Evolutionary conservation across 306 rosid genomes (phyloP).

Genomic region (Elaeagnus macrophylla): DNA sequence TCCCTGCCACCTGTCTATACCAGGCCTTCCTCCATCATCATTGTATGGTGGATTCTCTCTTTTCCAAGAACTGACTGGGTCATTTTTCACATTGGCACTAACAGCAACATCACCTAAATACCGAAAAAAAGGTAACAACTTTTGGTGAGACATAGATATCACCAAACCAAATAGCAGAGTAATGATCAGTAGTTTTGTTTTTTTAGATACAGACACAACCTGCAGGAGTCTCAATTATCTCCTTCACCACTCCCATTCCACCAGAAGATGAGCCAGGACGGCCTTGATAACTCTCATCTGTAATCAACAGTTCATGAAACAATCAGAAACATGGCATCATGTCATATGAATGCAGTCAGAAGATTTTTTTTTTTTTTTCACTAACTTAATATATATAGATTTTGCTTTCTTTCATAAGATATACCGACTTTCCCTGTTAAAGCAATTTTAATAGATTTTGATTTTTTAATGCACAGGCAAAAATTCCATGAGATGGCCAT

Average conservation of each 20-base stretch:
- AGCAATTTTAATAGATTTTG: not conserved
- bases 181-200: conserved; percentile 12
- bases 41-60: conserved; percentile 43
- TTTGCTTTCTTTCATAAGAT: too few relatives aligned
- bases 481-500: too few relatives aligned
- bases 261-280: conserved; percentile 58
- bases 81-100: conserved; percentile 35
- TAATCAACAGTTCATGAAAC: conserved; percentile 20
- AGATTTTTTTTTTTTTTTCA: too few relatives aligned
- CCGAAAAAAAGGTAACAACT: conserved; percentile 9
- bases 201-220: conserved; percentile 37
- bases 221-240: conserved; percentile 34
- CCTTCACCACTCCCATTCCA: conserved; percentile 32
- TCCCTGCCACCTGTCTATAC: conserved; percentile 72
- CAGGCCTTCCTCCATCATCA: conserved; percentile 56
- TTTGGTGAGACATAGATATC: conserved; percentile 11
- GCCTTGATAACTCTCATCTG: conserved; percentile 46
- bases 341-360: not conserved
- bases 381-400: too few relatives aligned
- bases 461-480: too few relatives aligned
- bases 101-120: conserved; percentile 48
- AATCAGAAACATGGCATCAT: conserved; percentile 11
- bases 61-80: conserved; percentile 45
- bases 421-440: conserved; percentile 1
- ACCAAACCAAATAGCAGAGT: conserved; percentile 11